A percentile compares a stretch with the other conserved stretches of the same genome.
Conservation (phyloP, 2,329 filamentous ascomycete species). For the Stromatinia cepivora region DNA sequence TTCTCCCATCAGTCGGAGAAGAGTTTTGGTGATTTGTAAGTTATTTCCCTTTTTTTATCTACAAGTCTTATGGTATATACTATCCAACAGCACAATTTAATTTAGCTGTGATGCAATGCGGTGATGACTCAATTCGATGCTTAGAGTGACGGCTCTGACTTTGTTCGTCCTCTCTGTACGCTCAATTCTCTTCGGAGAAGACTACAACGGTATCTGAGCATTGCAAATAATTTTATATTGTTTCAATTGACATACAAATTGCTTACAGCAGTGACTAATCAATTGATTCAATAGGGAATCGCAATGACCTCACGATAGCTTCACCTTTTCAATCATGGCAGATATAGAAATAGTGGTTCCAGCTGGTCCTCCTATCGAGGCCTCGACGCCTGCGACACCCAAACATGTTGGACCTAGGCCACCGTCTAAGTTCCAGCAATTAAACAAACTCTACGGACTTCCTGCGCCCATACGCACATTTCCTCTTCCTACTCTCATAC, state of each 20-base stretch:
- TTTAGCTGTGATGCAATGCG: conserved; percentile 39
- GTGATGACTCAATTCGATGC: conserved; percentile 65
- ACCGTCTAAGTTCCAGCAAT: conserved; percentile 45
- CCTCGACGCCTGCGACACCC: conserved; percentile 22
- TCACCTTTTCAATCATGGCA: conserved; percentile 32
- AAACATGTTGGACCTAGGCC: conserved; percentile 26
- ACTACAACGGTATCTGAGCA: conserved; percentile 99
- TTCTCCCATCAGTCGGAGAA: conserved; percentile 21
- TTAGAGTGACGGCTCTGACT: conserved; percentile 51
- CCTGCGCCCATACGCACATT: conserved; percentile 79
- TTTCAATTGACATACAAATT: not conserved
- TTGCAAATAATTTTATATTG: conserved; percentile 38
- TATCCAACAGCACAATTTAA: not conserved
- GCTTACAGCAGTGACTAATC: not conserved
- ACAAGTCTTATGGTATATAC: not conserved
- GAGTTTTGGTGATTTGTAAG: conserved; percentile 29
- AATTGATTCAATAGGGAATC: conserved; percentile 29
- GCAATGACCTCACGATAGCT: conserved; percentile 36
- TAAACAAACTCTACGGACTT: conserved; percentile 76
- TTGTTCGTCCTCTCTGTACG: conserved; percentile 61
- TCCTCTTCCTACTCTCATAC: conserved; percentile 84
- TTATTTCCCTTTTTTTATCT: conserved; percentile 6
- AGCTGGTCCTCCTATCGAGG: conserved; percentile 20
- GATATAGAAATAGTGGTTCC: conserved; percentile 27
- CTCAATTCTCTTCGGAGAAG: conserved; percentile 61